Evolutionary conservation across 164 flowering plant species (phyloP).

Genomic region (Vitis labrusca): DNA sequence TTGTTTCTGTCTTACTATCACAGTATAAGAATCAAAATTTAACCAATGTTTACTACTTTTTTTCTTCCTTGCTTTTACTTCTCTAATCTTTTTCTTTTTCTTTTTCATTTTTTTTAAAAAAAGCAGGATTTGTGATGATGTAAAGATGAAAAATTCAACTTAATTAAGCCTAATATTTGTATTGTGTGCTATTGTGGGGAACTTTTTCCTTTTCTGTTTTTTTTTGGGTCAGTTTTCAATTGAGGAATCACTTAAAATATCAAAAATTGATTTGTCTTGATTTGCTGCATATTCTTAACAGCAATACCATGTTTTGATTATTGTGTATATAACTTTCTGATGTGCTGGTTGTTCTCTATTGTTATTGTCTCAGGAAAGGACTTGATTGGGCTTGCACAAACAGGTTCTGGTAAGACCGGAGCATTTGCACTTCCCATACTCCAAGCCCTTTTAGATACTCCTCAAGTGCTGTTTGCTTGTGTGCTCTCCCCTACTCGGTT

Average conservation of each 20-base stretch:
- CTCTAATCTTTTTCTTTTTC: too few species aligned
- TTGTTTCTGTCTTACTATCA: too few species aligned
- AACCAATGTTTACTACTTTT: not conserved
- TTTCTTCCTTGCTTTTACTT: not conserved
- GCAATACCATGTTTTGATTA: not conserved
- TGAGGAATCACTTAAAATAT: not conserved
- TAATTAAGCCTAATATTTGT: not conserved
- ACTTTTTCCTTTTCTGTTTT: not conserved
- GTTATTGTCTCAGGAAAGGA: slow-evolving; percentile 53
- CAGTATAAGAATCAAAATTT: not conserved
- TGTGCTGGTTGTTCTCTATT: not conserved
- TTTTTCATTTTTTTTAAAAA: too few species aligned
- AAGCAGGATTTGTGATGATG: not conserved
- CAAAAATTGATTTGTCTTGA: not conserved
- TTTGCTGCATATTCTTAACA: not conserved
- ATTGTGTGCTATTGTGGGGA: not conserved
- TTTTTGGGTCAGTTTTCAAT: not conserved
- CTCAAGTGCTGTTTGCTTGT: slow-evolving; percentile 73
- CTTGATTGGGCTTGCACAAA: slow-evolving; percentile 83
- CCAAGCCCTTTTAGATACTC: slow-evolving; percentile 58
- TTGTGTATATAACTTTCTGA: too few species aligned
- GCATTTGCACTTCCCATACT: slow-evolving; percentile 91
- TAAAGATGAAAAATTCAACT: not conserved
- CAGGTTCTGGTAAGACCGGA: slow-evolving; percentile 97
- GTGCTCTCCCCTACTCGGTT: slow-evolving; percentile 90